Evolutionary conservation across 1,284 basidiomycete genomes (phyloP), one percentile per base, ranked within the genome.

Genomic region (Sporisorium scitamineum): DNA sequence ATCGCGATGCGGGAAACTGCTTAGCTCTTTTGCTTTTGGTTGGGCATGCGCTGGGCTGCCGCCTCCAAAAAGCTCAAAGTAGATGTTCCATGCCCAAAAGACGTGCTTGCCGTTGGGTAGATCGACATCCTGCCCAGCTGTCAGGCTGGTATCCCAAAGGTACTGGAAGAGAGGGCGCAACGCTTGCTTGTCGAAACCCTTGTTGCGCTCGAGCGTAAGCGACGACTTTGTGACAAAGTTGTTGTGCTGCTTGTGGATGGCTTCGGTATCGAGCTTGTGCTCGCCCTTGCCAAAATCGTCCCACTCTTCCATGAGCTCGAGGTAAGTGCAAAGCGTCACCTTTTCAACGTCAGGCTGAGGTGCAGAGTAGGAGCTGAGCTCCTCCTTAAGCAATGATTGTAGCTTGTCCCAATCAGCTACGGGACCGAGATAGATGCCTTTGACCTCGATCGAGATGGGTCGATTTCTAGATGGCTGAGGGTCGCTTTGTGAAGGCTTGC

Each of bases 61-160:
- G 9, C 80, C 80, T n/a, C 81, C 81, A 53, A 74, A 81, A 20
- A 83, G 55, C 63, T 83, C 81, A 37, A 83, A 62, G 58, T 81
- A 83, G 22, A 83, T 72, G 59, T 83, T 82, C 81, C 81, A 83
- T 8, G 45, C 62, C 71, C 73, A 83, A 9, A 61, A 50, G 20
- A 39, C 20, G 18, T 52, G 48, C 39, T 62, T 67, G 32, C 76
- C 68, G 29, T 74, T 54, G 16, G 58, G 34, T 1, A 72, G 64
- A 14, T 63, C 45, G n/a, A 56, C 61, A 8, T 75, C 22, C 6
- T 59, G 31, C 8, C 70, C 73, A 9, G 59, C 32, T 0, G 50
- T 37, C 18, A 58, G n/a, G 20, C 61, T 65, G 11, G 70, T 74
- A 18, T 79, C 61, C 77, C 77, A 80, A 26, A 80, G 24, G n/a